These are phyloP conservation scores for Wickerhamiella australiensis DNA, from an alignment of 805 yeast genomes.

Conservation along the genomic window DNA sequence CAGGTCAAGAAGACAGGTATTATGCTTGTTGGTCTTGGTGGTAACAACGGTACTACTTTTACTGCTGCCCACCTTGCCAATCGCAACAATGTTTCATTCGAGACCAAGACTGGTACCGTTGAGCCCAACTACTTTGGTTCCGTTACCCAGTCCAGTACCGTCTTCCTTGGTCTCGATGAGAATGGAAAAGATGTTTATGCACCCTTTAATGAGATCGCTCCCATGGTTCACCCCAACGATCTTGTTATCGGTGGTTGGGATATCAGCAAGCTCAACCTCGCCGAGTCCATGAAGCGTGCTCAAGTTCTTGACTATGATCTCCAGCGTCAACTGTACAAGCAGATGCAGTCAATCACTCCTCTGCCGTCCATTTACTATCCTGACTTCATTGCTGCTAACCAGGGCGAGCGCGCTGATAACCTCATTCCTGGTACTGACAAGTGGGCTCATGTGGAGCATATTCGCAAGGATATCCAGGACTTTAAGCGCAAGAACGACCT, in stretches of 20 bases:
- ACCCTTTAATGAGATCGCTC: conserved; percentile 81
- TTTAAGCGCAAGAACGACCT: conserved; percentile 61
- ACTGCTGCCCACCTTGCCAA: conserved; percentile 78
- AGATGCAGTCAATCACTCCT: conserved; percentile 53
- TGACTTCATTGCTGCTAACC: conserved; percentile 92
- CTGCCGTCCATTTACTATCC: conserved; percentile 86
- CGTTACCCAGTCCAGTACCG: conserved; percentile 83
- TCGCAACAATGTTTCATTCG: conserved; percentile 62
- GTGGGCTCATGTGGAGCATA: conserved; percentile 80
- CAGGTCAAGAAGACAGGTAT: conserved; percentile 76
- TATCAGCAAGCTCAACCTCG: conserved; percentile 58
- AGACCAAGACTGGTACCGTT: conserved; percentile 66
- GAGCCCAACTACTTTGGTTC: conserved; percentile 85
- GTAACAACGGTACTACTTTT: conserved; percentile 90
- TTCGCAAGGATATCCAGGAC: conserved; percentile 69
- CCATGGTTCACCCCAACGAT: conserved; percentile 83
- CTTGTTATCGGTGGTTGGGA: conserved; percentile 93
- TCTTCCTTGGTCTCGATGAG: conserved; percentile 76
- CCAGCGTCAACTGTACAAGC: conserved; percentile 59
- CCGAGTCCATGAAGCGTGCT: conserved; percentile 72
- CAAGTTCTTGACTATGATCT: conserved; percentile 76
- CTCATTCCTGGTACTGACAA: conserved; percentile 59
- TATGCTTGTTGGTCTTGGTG: conserved; percentile 88
- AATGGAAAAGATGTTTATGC: conserved; percentile 79
- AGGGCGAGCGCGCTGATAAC: conserved; percentile 82